phyloP scores from a whole-genome alignment of 106 monocot genomes.

The Acorus calamus region DNA sequence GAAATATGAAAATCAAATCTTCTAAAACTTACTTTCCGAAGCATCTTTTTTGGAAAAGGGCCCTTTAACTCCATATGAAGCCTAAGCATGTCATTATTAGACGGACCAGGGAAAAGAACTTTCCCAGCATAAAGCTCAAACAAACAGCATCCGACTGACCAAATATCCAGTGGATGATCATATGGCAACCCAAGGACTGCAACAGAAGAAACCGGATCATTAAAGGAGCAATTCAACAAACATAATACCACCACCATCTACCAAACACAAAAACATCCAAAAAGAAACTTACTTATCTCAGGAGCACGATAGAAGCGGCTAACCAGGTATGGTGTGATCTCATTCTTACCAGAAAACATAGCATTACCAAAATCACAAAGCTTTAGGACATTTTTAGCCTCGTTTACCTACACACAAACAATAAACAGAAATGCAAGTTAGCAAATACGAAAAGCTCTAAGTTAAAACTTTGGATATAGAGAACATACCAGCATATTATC shows the following conservation, averaged over 20 bases:
- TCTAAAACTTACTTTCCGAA: conserved; percentile 54
- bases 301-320: conserved; percentile 99
- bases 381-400: conserved; percentile 88
- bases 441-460: not conserved
- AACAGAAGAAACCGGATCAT: conserved; percentile 9
- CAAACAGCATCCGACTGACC: conserved; percentile 98
- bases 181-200: conserved; percentile 91
- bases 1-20: not conserved
- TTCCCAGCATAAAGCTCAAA: conserved; percentile 92
- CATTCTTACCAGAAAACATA: conserved; percentile 92
- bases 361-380: conserved; percentile 99
- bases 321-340: conserved; percentile 94
- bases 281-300: conserved; percentile 79
- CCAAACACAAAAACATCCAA: not conserved
- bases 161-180: conserved; percentile 95
- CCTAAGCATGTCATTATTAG: conserved; percentile 97
- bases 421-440: not conserved
- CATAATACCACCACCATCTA: not conserved
- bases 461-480: not conserved
- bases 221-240: not conserved
- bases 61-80: conserved; percentile 98
- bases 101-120: conserved; percentile 87
- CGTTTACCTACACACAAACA: conserved; percentile 60
- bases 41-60: conserved; percentile 94
- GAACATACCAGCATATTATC: conserved; percentile 95